Conservation (phyloP, 306 rosid species). For the Cicer bijugum region DNA sequence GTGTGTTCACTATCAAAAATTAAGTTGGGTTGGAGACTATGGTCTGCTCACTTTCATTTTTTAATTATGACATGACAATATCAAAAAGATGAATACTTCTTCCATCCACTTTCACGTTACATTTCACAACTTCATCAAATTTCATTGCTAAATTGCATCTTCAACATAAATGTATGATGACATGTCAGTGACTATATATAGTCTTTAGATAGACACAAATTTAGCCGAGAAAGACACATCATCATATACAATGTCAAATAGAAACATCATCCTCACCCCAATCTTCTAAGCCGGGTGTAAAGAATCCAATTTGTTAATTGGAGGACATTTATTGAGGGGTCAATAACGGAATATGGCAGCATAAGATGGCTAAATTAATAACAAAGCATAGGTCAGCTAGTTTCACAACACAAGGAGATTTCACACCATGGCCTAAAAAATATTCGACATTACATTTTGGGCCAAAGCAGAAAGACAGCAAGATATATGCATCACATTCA, state of each 20-base stretch:
- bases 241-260: background rate
- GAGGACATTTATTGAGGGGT: background rate
- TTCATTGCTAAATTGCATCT: background rate
- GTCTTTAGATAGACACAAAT: background rate
- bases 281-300: no score
- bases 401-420: conserved; percentile 26
- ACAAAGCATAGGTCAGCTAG: conserved; percentile 1
- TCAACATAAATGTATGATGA: background rate
- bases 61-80: conserved; percentile 20
- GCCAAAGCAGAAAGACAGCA: background rate
- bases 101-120: conserved; percentile 15
- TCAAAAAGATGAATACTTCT: background rate
- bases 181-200: no score
- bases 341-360: background rate
- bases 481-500: conserved; percentile 23
- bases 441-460: background rate
- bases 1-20: conserved; percentile 38
- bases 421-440: background rate
- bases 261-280: background rate
- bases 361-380: background rate
- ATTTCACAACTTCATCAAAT: conserved; percentile 14
- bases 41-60: conserved; percentile 27
- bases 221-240: background rate
- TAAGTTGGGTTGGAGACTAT: conserved; percentile 31
- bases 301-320: background rate